Evolutionary conservation across 768 basidiomycete genomes (phyloP), one percentile per base, ranked within the genome.

Genomic region (Pleurotus platypus): DNA sequence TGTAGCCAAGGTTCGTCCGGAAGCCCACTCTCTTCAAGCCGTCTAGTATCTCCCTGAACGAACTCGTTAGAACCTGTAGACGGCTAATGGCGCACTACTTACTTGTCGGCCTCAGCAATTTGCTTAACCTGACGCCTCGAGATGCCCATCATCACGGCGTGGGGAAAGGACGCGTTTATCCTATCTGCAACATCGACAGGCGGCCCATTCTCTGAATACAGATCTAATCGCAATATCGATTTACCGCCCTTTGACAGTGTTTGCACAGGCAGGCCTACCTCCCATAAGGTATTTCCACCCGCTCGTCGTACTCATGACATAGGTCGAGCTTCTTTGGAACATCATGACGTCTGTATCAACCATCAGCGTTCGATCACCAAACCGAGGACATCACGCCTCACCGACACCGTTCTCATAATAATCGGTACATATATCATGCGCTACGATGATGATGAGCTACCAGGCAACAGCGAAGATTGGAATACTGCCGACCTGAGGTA

Each of bases 261-360:
- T 35, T 11, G 8, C 30, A 35, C 11, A 9, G 4, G 11, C 11
- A 3, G 6, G 49, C 46, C 48, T 46, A 64, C 67, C 73, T 45
- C 61, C 66, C 30, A 75, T 54, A 6, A 71, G 53, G 15, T 67
- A 49, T 12, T 60, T 57, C 15, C 63, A 61, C 2, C 80, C 79
- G 26, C 77, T 70, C 57, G 77, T 75, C 3, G 72, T 74, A 1
- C 74, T 72, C 75, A 84, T 81, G 56, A 85, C 67, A 62, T 83
- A 86, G 3, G 82, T 85, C 1, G 82, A 75, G 48, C 72, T 72
- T 20, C 82, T 73, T 64, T 85, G 83, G 61, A 68, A 71, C 62
- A 78, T 71, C 0, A 76, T 78, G 5, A 77, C 73, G 42, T 77
- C 77, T 76, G 46, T 6, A 11, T 16, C 4, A 2, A 54, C 12